Conservation (phyloP, 352 stramenopile species). For the Plasmopara muralis region DNA sequence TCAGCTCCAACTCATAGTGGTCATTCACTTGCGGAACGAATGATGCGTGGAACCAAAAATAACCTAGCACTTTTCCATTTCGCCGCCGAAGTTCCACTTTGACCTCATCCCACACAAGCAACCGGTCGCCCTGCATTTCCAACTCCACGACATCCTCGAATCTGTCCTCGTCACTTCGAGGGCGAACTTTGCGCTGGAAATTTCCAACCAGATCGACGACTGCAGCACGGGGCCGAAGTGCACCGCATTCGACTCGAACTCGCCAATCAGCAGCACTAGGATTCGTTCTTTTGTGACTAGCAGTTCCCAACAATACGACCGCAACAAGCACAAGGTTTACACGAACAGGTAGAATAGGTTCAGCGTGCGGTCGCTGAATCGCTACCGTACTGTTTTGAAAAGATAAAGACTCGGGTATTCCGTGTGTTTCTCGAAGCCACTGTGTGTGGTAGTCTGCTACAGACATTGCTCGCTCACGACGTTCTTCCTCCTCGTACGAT, state of each 20-base stretch:
- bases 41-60: slow-evolving; percentile 79
- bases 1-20: slow-evolving; percentile 30
- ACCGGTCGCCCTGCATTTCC: slow-evolving; percentile 35
- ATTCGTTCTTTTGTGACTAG: slow-evolving; percentile 33
- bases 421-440: slow-evolving; percentile 43
- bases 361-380: slow-evolving; percentile 14
- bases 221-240: slow-evolving; percentile 14
- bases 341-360: slow-evolving; percentile 25
- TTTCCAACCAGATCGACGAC: slow-evolving; percentile 21
- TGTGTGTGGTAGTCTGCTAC: slow-evolving; percentile 33
- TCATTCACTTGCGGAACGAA: slow-evolving; percentile 33
- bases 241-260: slow-evolving; percentile 44
- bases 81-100: slow-evolving; percentile 44
- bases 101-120: slow-evolving; percentile 60
- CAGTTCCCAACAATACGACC: slow-evolving; percentile 40
- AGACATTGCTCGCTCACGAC: slow-evolving; percentile 29
- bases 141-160: slow-evolving; percentile 23
- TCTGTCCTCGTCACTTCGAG: slow-evolving; percentile 1
- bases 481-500: slow-evolving; percentile 16
- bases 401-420: slow-evolving; percentile 6
- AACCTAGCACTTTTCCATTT: slow-evolving; percentile 34
- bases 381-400: slow-evolving; percentile 8
- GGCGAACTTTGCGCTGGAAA: slow-evolving; percentile 16
- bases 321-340: slow-evolving; percentile 31
- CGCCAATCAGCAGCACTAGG: slow-evolving; percentile 38